phyloP scores from a whole-genome alignment of 2,329 filamentous ascomycete genomes.

The Ophiostoma piceae region DNA sequence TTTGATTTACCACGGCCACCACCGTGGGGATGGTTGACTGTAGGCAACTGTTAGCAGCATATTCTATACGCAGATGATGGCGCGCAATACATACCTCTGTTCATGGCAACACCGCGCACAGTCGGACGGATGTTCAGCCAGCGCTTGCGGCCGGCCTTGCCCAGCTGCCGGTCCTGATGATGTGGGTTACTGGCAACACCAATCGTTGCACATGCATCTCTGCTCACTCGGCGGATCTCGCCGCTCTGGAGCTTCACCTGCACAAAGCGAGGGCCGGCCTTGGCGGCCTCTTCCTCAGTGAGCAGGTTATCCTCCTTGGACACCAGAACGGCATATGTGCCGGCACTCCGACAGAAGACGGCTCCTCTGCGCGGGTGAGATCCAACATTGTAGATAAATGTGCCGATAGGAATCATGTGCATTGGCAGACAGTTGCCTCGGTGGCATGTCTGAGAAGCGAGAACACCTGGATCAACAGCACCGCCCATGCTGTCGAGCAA shows the following conservation, averaged over 20 bases:
- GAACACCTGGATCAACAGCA: constrained; percentile 84
- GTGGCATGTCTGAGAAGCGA: constrained; percentile 90
- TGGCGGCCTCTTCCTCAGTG: constrained; percentile 50
- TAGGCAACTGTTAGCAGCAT: constrained; percentile 10
- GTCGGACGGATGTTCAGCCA: constrained; percentile 94
- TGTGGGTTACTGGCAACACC: constrained; percentile 91
- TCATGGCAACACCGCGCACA: constrained; percentile 97
- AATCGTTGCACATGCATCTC: constrained; percentile 89
- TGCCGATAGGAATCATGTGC: constrained; percentile 94
- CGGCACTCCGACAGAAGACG: constrained; percentile 91
- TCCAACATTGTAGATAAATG: constrained; percentile 84
- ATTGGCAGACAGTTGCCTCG: constrained; percentile 91
- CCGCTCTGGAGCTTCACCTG: constrained; percentile 86
- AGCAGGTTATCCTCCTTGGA: constrained; percentile 72
- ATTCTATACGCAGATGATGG: background rate
- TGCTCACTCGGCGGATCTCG: constrained; percentile 82
- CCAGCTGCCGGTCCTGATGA: constrained; percentile 82
- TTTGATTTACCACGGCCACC: constrained; percentile 99
- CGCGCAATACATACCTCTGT: constrained; percentile 63
- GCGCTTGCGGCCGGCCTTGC: constrained; percentile 88
- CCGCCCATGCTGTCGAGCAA: constrained; percentile 90
- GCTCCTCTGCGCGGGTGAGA: constrained; percentile 67
- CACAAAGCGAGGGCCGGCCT: constrained; percentile 70
- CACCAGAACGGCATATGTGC: constrained; percentile 82
- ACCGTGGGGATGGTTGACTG: constrained; percentile 93